phyloP scores from a whole-genome alignment of 2,329 filamentous ascomycete species.

The Fusarium sp. region DNA sequence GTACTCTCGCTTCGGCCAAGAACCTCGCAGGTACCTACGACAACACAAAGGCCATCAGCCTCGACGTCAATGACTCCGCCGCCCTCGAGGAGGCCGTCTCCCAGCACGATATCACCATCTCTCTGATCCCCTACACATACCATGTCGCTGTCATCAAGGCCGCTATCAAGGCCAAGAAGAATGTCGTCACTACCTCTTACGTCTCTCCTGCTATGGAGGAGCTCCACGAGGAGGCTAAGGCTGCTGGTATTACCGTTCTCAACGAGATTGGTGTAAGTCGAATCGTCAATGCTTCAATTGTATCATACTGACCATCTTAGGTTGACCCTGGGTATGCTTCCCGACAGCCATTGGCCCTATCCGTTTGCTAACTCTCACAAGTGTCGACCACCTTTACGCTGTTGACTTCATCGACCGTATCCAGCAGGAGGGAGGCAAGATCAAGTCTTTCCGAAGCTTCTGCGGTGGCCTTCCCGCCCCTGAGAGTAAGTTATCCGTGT shows the following conservation, averaged over 20 bases:
- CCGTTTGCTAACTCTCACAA: conserved; percentile 5
- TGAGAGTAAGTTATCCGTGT: conserved; percentile 59
- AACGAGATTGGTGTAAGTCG: conserved; percentile 86
- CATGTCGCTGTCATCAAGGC: conserved; percentile 92
- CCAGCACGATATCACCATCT: conserved; percentile 84
- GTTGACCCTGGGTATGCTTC: conserved; percentile 45
- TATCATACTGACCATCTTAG: conserved; percentile 11
- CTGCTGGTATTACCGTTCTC: conserved; percentile 95
- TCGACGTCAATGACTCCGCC: conserved; percentile 82
- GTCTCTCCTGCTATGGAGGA: conserved; percentile 93
- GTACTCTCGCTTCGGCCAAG: conserved; percentile 82
- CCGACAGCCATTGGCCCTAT: background rate
- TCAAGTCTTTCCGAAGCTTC: conserved; percentile 84
- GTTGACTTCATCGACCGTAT: conserved; percentile 90
- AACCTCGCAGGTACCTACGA: conserved; percentile 79
- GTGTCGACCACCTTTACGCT: conserved; percentile 70
- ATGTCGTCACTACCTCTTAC: conserved; percentile 96
- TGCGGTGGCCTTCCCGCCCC: conserved; percentile 80
- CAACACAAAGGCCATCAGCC: conserved; percentile 80
- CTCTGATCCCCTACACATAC: conserved; percentile 91
- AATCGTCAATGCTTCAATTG: background rate
- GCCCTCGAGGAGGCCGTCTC: conserved; percentile 85
- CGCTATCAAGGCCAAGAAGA: conserved; percentile 92
- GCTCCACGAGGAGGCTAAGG: conserved; percentile 85
- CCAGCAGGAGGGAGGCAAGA: conserved; percentile 88